Evolutionary conservation across 1,139 yeast genomes (phyloP), one percentile per base, ranked within the genome.

Genomic region (Pichia inconspicua): DNA sequence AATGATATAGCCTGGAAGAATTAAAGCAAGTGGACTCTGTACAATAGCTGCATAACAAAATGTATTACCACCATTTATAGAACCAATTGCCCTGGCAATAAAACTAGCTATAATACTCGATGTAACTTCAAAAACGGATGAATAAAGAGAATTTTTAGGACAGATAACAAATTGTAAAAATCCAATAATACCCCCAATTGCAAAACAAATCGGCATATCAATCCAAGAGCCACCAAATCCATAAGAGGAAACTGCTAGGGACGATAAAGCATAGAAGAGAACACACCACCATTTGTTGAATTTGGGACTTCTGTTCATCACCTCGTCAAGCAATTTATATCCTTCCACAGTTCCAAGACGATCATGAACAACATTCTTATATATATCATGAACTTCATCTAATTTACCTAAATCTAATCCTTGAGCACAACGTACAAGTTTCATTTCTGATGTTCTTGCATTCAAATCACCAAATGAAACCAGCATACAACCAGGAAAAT

Each of bases 401-500:
- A 90, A 70, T 61, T 89, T 89, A 53, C 86, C 77, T 49, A 90
- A 69, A 62, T 90, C 86, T 46, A 90, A 70, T 9, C 97, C 97
- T 63, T 90, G 97, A 4, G 78, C 74, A 64, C 92, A 83, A 56
- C 95, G 74, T 4, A 92, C 90, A 52, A 90, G 71, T 59, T 88
- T 94, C 66, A 90, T 90, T 65, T 92, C 97, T 4, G 96, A 84
- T 0, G 97, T 90, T 68, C 95, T 85, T 1, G 97, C 88, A 6
- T 95, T 80, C 1, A 88, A 82, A 66, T 89, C 97, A 64, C 95
- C 96, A 66, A 89, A 90, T 0, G 96, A 84, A 15, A 86, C 80
- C 55, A 90, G 77, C 96, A 90, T 89, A 62, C 95, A 85, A 0
- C 97, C 97, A 0, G 97, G 97, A 53, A 90, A 75, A 62, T 90